Conservation (phyloP, 257 asterid genomes). For the Leonotis leonurus region DNA sequence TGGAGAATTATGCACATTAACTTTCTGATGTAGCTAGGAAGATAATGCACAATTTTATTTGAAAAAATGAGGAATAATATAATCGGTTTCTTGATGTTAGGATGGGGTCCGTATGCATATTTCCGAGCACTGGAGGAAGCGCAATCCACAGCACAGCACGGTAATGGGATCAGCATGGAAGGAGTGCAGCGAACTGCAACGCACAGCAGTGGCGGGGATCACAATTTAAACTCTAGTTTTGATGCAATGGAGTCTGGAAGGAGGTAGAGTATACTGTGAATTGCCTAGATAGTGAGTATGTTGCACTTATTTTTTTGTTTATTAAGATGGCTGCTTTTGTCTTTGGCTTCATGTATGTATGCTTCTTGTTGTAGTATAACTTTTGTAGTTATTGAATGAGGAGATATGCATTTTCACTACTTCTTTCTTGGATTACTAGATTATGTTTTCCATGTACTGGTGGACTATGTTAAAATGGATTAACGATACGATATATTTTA, state of each 20-base stretch:
- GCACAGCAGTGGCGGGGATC: conserved; percentile 12
- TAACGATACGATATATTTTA: too few relatives aligned
- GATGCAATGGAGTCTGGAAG: conserved; percentile 36
- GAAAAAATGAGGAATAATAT: background rate
- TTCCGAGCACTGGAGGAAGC: conserved; percentile 59
- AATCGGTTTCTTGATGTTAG: conserved; percentile 25
- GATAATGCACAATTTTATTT: background rate
- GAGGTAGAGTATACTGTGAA: conserved; percentile 18
- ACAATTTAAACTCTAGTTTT: conserved; percentile 9
- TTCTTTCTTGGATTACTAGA: too few relatives aligned
- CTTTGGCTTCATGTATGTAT: background rate
- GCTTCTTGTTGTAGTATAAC: background rate
- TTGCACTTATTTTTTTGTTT: background rate
- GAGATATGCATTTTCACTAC: background rate
- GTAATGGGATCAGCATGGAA: conserved; percentile 29
- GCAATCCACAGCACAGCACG: conserved; percentile 17
- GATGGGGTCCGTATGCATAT: conserved; percentile 77
- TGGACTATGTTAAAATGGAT: too few relatives aligned
- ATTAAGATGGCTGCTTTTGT: background rate
- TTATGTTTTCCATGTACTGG: too few relatives aligned
- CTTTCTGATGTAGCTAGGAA: background rate
- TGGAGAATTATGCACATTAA: background rate
- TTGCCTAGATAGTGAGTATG: background rate
- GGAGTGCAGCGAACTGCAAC: conserved; percentile 14
- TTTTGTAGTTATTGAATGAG: background rate